Conservation (phyloP, 2,329 filamentous ascomycete genomes). For the Leptodontidium sp. region DNA sequence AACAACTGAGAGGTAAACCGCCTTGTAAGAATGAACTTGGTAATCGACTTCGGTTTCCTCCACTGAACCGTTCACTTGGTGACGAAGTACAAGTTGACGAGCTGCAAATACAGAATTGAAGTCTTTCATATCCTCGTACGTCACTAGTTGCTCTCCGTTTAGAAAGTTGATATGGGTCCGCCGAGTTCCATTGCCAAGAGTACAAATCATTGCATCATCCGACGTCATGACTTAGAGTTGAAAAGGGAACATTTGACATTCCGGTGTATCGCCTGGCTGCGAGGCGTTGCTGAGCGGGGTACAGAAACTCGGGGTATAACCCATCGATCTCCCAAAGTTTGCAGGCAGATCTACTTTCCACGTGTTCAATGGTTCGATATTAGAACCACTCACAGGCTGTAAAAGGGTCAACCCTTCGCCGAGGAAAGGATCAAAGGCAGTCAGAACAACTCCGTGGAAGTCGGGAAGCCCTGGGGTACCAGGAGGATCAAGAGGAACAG, state of each 20-base stretch:
- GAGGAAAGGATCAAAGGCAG: conserved; percentile 10
- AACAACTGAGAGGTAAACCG: neutral
- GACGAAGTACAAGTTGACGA: neutral
- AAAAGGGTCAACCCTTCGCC: neutral
- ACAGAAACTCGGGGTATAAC: neutral
- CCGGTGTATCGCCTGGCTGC: neutral
- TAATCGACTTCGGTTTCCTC: neutral
- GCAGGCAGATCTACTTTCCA: conserved; percentile 3
- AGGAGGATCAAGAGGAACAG: neutral
- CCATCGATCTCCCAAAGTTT: neutral
- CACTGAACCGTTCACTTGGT: neutral
- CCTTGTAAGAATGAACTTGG: conserved; percentile 6
- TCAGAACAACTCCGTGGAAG: neutral
- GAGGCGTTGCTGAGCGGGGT: neutral
- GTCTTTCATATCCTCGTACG: conserved; percentile 4
- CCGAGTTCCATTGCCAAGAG: conserved; percentile 6
- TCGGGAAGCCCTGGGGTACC: neutral
- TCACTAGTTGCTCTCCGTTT: neutral
- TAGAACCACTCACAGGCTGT: neutral
- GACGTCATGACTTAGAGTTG: conserved; percentile 14
- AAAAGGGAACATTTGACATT: conserved; percentile 5
- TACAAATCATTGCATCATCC: conserved; percentile 12
- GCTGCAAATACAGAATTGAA: conserved; percentile 1
- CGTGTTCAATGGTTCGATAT: neutral
- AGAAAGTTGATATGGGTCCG: conserved; percentile 1